A percentile compares a stretch with the other conserved stretches of the same genome.
phyloP scores from a whole-genome alignment of 1,139 yeast species.

The Suhomyces guaymorum region DNA sequence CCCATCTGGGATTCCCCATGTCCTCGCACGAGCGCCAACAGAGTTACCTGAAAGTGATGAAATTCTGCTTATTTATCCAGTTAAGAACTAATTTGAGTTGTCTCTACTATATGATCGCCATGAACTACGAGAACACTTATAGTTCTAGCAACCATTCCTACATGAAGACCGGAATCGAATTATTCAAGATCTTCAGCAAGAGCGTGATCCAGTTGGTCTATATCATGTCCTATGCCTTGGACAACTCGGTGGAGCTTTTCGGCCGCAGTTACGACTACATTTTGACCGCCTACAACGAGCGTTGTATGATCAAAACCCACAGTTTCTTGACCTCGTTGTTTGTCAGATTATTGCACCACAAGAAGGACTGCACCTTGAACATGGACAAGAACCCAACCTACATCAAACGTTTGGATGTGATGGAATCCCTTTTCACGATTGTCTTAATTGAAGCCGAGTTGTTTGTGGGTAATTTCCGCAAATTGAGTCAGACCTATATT shows the following conservation, averaged over 20 bases:
- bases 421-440: conserved; percentile 37
- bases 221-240: conserved; percentile 48
- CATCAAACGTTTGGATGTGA: conserved; percentile 33
- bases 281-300: conserved; percentile 42
- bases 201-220: conserved; percentile 48
- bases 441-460: conserved; percentile 45
- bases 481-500: conserved; percentile 39
- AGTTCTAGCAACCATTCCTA: conserved; percentile 33
- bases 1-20: conserved; percentile 16
- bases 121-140: conserved; percentile 42
- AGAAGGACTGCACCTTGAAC: conserved; percentile 34
- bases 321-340: conserved; percentile 44
- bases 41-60: conserved; percentile 32
- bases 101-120: conserved; percentile 45
- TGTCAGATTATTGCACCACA: conserved; percentile 44
- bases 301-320: conserved; percentile 47
- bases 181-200: conserved; percentile 45
- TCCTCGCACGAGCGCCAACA: conserved; percentile 17
- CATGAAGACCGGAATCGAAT: conserved; percentile 45
- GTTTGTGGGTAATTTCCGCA: conserved; percentile 47
- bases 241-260: conserved; percentile 45
- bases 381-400: conserved; percentile 22
- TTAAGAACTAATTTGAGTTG: conserved; percentile 47
- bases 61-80: conserved; percentile 39
- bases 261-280: conserved; percentile 44